phyloP scores from a whole-genome alignment of 2,329 filamentous ascomycete genomes.

The Aspergillus fischeri region DNA sequence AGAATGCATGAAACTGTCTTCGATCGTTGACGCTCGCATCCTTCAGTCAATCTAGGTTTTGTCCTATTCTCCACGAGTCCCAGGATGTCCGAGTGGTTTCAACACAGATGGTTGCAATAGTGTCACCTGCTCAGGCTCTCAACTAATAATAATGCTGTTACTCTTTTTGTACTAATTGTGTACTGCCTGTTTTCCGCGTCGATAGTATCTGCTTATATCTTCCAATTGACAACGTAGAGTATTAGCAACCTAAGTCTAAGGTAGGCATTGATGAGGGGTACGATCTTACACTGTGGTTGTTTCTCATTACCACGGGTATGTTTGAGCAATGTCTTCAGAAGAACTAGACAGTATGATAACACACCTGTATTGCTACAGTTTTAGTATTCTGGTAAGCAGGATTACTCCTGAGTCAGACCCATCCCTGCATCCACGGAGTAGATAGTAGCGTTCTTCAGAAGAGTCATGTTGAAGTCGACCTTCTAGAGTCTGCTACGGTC shows the following conservation, averaged over 20 bases:
- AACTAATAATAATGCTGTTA: neutral
- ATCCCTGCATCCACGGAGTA: neutral
- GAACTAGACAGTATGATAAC: neutral
- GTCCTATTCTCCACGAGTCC: neutral
- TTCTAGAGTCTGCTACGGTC: neutral
- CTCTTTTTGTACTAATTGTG: neutral
- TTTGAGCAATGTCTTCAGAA: neutral
- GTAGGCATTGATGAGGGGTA: neutral
- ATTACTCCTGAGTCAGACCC: neutral
- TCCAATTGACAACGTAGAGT: neutral
- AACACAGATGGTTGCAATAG: neutral
- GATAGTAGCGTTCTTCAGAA: no score
- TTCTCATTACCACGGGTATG: no score
- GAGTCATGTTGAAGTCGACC: neutral
- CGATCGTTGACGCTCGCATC: conserved; percentile 5
- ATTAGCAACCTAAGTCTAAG: neutral
- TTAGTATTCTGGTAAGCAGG: neutral
- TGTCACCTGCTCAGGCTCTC: neutral
- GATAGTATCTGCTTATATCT: neutral
- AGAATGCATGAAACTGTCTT: conserved; percentile 31
- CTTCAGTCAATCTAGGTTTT: neutral
- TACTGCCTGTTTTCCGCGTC: neutral
- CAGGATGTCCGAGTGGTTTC: neutral
- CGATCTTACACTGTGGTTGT: no score
- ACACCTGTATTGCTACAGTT: neutral